Conservation (phyloP, 2,329 filamentous ascomycete genomes). For the Fusarium coffeatum region DNA sequence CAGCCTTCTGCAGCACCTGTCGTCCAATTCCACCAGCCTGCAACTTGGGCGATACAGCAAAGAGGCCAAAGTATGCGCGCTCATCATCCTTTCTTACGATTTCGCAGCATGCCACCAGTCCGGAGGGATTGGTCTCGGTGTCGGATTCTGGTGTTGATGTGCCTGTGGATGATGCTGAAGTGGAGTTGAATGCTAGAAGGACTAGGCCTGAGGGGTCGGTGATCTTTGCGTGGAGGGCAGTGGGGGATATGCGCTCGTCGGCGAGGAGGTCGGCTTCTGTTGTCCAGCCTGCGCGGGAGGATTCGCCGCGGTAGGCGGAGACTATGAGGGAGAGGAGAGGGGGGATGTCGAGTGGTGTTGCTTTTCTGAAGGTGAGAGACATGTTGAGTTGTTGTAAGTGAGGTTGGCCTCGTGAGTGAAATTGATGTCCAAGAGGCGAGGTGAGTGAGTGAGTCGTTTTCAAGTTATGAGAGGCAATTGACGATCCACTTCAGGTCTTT, state of each 20-base stretch:
- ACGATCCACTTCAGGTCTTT: background rate
- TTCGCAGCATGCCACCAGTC: constrained; percentile 59
- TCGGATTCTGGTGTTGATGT: constrained; percentile 25
- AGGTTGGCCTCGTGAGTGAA: background rate
- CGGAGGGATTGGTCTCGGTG: constrained; percentile 31
- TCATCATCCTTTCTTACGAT: constrained; percentile 47
- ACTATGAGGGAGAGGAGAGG: constrained; percentile 54
- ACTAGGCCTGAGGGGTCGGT: constrained; percentile 51
- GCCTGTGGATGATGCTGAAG: background rate
- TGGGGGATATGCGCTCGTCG: constrained; percentile 57
- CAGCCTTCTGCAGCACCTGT: constrained; percentile 55
- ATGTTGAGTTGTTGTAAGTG: constrained; percentile 8
- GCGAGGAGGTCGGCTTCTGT: constrained; percentile 59
- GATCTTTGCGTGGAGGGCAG: constrained; percentile 55
- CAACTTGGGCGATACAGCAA: constrained; percentile 58
- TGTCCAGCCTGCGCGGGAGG: constrained; percentile 58
- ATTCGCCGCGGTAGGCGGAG: constrained; percentile 58
- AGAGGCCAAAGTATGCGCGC: constrained; percentile 59
- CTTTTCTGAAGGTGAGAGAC: constrained; percentile 40
- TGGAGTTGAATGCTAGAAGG: constrained; percentile 49
- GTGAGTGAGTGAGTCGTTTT: background rate
- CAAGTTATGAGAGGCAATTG: background rate
- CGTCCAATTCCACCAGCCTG: constrained; percentile 60
- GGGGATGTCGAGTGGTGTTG: constrained; percentile 49
- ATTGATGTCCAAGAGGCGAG: background rate